A percentile compares a stretch with the other conserved stretches of the same genome.
Conservation (phyloP, 1,284 basidiomycete species). For the Apiotrichum siamense region DNA sequence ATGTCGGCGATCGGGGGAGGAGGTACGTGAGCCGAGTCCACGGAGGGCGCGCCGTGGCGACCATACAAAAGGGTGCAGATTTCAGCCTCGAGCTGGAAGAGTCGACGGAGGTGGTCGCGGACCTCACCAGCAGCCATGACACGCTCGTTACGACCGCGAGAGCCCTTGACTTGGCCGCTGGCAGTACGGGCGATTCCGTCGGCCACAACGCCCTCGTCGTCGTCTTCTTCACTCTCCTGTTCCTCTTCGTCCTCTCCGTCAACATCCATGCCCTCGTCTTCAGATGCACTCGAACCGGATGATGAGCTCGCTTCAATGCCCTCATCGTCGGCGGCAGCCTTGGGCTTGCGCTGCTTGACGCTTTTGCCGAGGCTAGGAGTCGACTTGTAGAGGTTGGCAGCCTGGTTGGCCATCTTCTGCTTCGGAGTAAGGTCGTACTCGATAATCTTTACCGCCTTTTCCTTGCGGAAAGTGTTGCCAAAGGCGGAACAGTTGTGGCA, state of each 20-base stretch:
- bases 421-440: constrained; percentile 81
- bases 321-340: constrained; percentile 37
- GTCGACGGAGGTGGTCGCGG: constrained; percentile 79
- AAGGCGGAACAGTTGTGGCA: constrained; percentile 77
- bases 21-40: constrained; percentile 14
- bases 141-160: constrained; percentile 74
- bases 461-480: constrained; percentile 71
- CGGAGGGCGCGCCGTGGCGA: constrained; percentile 72
- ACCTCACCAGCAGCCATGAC: constrained; percentile 88
- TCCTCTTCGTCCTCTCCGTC: constrained; percentile 53
- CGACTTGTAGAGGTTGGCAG: constrained; percentile 48
- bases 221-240: constrained; percentile 40
- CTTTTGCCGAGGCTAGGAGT: constrained; percentile 44
- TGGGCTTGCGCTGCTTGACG: constrained; percentile 48
- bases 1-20: constrained; percentile 62
- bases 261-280: constrained; percentile 46
- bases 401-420: constrained; percentile 62
- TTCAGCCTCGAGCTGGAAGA: constrained; percentile 76
- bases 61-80: constrained; percentile 87
- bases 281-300: constrained; percentile 52
- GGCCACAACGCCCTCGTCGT: constrained; percentile 40
- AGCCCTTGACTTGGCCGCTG: constrained; percentile 68
- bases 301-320: constrained; percentile 30
- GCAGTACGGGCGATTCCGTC: constrained; percentile 57
- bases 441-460: constrained; percentile 89